These are phyloP conservation scores for Saccharomycopsis javanensis DNA, from an alignment of 805 yeast genomes.

Conservation along the genomic window DNA sequence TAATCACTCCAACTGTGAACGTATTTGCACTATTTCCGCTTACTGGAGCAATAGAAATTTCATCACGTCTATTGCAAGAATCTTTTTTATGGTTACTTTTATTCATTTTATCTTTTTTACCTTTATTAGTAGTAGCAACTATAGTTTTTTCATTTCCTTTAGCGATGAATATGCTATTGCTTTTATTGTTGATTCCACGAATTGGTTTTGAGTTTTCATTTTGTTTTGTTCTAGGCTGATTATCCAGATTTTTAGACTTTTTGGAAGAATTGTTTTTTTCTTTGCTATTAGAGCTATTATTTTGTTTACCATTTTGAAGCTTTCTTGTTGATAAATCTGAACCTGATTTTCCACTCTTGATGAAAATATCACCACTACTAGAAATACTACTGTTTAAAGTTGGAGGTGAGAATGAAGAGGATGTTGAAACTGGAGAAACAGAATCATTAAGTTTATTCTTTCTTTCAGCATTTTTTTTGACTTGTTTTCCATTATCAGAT, in stretches of 20 bases:
- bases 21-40: background rate
- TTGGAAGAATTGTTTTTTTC: background rate
- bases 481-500: background rate
- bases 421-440: background rate
- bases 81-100: background rate
- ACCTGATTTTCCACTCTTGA: background rate
- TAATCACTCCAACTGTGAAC: background rate
- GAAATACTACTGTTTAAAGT: background rate
- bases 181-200: background rate
- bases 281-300: background rate
- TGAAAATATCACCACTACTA: background rate
- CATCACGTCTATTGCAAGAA: background rate
- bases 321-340: background rate
- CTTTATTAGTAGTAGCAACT: background rate
- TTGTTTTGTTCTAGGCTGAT: background rate
- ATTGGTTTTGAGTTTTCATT: background rate
- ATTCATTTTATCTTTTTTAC: background rate
- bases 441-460: background rate
- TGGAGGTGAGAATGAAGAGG: background rate
- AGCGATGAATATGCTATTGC: background rate
- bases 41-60: background rate
- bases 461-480: background rate
- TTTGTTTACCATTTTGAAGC: background rate
- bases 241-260: background rate
- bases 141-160: background rate